These are phyloP conservation scores for Fusarium keratoplasticum DNA, from an alignment of 2,329 filamentous ascomycete genomes.

Conservation along the genomic window DNA sequence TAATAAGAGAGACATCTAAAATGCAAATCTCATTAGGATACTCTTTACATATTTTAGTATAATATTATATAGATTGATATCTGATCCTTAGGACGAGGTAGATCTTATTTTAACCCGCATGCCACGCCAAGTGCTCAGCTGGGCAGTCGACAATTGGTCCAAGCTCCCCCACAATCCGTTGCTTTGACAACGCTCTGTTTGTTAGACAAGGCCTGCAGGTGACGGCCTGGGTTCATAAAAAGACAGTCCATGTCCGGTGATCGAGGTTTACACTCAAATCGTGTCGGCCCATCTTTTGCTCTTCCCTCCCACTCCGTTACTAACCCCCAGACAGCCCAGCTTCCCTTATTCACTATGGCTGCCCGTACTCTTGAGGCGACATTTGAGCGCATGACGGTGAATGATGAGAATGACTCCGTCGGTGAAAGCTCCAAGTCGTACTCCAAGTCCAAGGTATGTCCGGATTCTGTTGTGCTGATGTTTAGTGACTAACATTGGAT, in stretches of 20 bases:
- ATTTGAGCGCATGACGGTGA: conserved; percentile 89
- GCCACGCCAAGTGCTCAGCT: neutral
- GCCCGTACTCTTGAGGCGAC: conserved; percentile 84
- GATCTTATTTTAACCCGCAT: neutral
- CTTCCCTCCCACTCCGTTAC: conserved; percentile 22
- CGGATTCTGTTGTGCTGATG: neutral
- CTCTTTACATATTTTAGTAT: neutral
- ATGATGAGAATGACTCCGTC: conserved; percentile 82
- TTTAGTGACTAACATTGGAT: conserved; percentile 52
- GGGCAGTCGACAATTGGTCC: neutral
- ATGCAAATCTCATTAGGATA: neutral
- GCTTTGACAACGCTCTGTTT: neutral
- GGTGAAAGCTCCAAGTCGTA: conserved; percentile 65
- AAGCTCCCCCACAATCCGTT: neutral
- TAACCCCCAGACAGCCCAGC: conserved; percentile 37
- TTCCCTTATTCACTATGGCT: conserved; percentile 65
- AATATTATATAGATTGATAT: neutral
- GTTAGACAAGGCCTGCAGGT: neutral
- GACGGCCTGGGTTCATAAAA: neutral
- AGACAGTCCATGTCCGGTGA: neutral
- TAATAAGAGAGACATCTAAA: neutral
- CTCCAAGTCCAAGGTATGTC: conserved; percentile 80
- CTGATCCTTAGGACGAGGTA: neutral
- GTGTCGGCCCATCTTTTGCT: conserved; percentile 19
- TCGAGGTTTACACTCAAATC: neutral